Evolutionary conservation across 331 rosid species (phyloP).

Genomic region (Malus hybrid): DNA sequence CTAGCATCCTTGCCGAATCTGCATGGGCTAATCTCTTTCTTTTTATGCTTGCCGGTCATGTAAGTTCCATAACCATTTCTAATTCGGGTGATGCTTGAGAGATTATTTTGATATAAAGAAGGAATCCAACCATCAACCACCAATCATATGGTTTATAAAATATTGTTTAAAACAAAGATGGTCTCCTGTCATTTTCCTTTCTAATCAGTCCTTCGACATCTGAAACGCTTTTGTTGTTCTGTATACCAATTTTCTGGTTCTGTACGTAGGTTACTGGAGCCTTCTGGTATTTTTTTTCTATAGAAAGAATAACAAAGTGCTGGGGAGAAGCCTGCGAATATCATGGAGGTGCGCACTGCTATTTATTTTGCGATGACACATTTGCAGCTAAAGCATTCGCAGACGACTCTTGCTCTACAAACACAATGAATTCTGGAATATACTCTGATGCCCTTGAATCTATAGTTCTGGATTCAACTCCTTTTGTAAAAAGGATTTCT

Average conservation of each 20-base stretch:
- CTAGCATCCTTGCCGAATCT: slow-evolving; percentile 7
- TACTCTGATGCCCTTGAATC: slow-evolving; percentile 9
- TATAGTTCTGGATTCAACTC: not conserved
- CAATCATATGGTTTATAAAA: too few relatives aligned
- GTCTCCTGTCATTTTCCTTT: too few relatives aligned
- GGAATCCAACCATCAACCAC: too few relatives aligned
- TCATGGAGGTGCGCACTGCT: not conserved
- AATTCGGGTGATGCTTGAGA: not conserved
- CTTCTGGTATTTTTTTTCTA: slow-evolving; percentile 16
- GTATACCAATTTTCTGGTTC: too few relatives aligned
- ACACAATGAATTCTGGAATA: slow-evolving; percentile 21
- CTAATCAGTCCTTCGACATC: too few relatives aligned
- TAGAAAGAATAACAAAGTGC: slow-evolving; percentile 4
- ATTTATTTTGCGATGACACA: not conserved
- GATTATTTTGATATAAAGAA: too few relatives aligned
- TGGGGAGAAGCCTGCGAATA: not conserved
- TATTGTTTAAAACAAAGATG: too few relatives aligned
- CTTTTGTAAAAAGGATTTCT: not conserved
- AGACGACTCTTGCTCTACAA: not conserved
- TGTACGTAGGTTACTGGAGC: slow-evolving; percentile 12
- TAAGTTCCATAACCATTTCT: slow-evolving; percentile 11
- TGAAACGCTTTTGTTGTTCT: not conserved
- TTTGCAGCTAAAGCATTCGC: not conserved
- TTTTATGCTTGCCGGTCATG: slow-evolving; percentile 25
- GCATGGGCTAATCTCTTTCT: slow-evolving; percentile 15